phyloP scores from a whole-genome alignment of 495 filamentous ascomycete species.

The Penicillium egyptiacum region DNA sequence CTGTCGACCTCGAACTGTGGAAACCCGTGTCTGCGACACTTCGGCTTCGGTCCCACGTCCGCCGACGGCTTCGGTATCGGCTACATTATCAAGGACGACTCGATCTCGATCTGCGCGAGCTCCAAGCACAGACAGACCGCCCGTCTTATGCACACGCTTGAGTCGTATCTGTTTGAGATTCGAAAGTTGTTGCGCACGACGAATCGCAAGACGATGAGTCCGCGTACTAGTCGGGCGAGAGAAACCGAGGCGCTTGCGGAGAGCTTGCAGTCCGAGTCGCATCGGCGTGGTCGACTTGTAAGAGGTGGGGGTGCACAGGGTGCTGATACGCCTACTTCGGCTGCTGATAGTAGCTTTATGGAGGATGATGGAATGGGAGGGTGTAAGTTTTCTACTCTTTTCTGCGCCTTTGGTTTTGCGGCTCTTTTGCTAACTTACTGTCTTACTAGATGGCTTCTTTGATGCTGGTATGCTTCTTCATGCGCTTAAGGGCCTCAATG shows the following conservation, averaged over 20 bases:
- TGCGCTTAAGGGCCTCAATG: conserved; percentile 68
- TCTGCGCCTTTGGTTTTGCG: conserved; percentile 10
- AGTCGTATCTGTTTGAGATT: conserved; percentile 87
- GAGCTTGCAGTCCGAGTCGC: conserved; percentile 39
- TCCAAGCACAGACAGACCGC: conserved; percentile 92
- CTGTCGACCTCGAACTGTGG: conserved; percentile 98
- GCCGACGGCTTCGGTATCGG: conserved; percentile 97
- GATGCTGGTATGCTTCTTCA: conserved; percentile 91
- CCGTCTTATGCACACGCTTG: conserved; percentile 84
- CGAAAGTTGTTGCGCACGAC: conserved; percentile 74
- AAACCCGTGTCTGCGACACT: conserved; percentile 93
- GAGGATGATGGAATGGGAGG: conserved; percentile 90
- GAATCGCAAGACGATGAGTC: conserved; percentile 54
- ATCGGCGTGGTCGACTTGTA: conserved; percentile 47
- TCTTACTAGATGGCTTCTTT: conserved; percentile 80
- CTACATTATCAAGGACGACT: conserved; percentile 98
- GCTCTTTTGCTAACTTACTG: conserved; percentile 24
- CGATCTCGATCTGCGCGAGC: conserved; percentile 85
- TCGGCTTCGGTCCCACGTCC: conserved; percentile 93
- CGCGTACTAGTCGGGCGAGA: conserved; percentile 61
- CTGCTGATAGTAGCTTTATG: conserved; percentile 61
- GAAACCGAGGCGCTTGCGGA: conserved; percentile 61
- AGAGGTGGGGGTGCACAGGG: conserved; percentile 42
- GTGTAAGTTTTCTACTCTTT: conserved; percentile 61
- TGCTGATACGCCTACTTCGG: conserved; percentile 57